phyloP scores from a whole-genome alignment of 768 basidiomycete species.

The Kwoniella sp. region DNA sequence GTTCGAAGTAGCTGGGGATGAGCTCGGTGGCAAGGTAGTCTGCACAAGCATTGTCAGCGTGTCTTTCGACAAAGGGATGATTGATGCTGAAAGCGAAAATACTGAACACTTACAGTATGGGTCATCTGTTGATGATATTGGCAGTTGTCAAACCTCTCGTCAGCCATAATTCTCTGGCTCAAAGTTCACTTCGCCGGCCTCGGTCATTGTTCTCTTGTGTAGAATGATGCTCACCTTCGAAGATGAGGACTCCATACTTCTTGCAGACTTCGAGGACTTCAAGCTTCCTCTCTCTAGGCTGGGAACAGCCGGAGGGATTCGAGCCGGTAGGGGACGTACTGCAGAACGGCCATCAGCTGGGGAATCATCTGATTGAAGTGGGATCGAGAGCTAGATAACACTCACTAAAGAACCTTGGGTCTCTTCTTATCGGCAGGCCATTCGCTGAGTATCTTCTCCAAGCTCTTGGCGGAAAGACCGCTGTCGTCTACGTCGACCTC shows the following conservation, averaged over 20 bases:
- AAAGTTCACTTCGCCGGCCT: not conserved
- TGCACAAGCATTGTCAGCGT: conserved; percentile 18
- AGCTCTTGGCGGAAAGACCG: conserved; percentile 66
- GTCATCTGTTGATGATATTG: no score
- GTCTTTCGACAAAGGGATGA: not conserved
- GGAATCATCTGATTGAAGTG: not conserved
- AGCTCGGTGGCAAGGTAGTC: conserved; percentile 54
- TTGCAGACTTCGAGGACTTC: conserved; percentile 69
- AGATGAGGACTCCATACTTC: conserved; percentile 74
- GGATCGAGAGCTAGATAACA: no score
- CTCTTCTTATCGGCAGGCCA: conserved; percentile 74
- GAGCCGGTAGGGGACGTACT: conserved; percentile 63
- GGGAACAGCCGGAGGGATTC: conserved; percentile 82
- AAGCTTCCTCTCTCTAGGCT: conserved; percentile 68
- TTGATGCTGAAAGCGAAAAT: no score
- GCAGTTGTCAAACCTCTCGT: no score
- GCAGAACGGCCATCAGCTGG: not conserved
- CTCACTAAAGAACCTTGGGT: conserved; percentile 79
- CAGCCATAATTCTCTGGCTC: not conserved
- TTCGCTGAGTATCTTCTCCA: conserved; percentile 68
- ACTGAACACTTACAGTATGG: conserved; percentile 58
- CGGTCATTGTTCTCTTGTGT: not conserved
- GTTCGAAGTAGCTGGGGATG: conserved; percentile 76
- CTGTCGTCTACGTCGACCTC: conserved; percentile 76
- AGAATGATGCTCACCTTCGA: conserved; percentile 67